A percentile compares a stretch with the other conserved stretches of the same genome.
These are phyloP conservation scores for Monilinia fructicola DNA, from an alignment of 2,329 filamentous ascomycete genomes.

Conservation along the genomic window DNA sequence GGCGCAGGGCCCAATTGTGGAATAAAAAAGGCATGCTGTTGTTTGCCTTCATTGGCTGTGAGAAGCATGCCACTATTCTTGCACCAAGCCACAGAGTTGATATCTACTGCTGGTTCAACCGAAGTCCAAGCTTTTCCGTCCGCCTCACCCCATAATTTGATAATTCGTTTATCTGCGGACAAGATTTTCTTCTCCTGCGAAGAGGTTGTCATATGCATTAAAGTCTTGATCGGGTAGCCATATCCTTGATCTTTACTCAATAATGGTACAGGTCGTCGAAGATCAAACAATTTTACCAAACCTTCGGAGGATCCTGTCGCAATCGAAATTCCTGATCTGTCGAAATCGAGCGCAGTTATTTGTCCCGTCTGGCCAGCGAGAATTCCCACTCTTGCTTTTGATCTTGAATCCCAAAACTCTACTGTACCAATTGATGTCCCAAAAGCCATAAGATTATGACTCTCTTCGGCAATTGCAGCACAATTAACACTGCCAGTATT, in stretches of 20 bases:
- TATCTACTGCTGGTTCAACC: conserved; percentile 89
- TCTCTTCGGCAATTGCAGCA: conserved; percentile 81
- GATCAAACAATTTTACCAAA: conserved; percentile 85
- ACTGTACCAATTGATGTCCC: conserved; percentile 94
- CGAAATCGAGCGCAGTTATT: conserved; percentile 86
- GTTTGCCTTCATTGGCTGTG: conserved; percentile 93
- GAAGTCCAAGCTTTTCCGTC: conserved; percentile 91
- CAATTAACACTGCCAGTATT: conserved; percentile 83
- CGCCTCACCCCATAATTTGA: conserved; percentile 90
- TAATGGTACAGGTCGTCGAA: conserved; percentile 81
- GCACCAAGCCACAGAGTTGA: conserved; percentile 92
- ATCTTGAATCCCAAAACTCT: conserved; percentile 93
- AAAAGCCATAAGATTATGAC: conserved; percentile 88
- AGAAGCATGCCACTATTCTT: conserved; percentile 92
- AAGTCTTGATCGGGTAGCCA: conserved; percentile 84
- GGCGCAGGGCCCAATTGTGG: conserved; percentile 91
- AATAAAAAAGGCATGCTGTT: conserved; percentile 94
- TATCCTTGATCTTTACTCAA: conserved; percentile 95
- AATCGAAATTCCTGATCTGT: conserved; percentile 77
- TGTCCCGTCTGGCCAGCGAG: conserved; percentile 68
- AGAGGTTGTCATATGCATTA: conserved; percentile 69
- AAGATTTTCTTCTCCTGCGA: conserved; percentile 84
- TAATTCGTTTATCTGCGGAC: conserved; percentile 90
- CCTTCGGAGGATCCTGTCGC: conserved; percentile 87
- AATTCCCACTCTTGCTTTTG: conserved; percentile 76